Conservation (phyloP, 2,329 filamentous ascomycete genomes). For the Hypoxylon sp. region DNA sequence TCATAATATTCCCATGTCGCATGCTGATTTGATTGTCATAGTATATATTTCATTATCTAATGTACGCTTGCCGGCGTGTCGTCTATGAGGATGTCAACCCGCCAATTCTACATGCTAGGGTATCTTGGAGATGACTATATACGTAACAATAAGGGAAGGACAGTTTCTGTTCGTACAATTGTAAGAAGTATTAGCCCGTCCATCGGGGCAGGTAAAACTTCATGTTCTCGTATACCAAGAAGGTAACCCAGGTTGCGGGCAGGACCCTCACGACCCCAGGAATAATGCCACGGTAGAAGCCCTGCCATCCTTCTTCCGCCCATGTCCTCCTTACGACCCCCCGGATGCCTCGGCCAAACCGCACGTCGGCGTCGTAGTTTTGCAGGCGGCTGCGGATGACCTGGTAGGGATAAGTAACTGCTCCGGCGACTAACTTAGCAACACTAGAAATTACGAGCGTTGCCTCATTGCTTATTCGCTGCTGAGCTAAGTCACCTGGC, state of each 20-base stretch:
- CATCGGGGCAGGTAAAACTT: slow-evolving; percentile 76
- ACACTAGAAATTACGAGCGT: slow-evolving; percentile 84
- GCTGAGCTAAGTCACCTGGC: slow-evolving; percentile 40
- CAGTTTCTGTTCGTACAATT: neutral
- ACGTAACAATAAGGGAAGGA: neutral
- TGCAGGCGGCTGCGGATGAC: slow-evolving; percentile 90
- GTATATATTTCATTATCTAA: neutral
- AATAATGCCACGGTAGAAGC: slow-evolving; percentile 92
- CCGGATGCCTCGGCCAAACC: slow-evolving; percentile 77
- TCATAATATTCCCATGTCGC: neutral
- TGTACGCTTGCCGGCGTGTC: neutral
- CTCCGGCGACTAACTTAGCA: slow-evolving; percentile 91
- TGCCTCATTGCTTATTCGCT: slow-evolving; percentile 76
- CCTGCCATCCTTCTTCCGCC: slow-evolving; percentile 81
- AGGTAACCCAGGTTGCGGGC: slow-evolving; percentile 96
- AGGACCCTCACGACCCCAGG: slow-evolving; percentile 92
- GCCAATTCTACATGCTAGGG: neutral
- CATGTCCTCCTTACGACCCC: slow-evolving; percentile 84
- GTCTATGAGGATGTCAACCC: neutral
- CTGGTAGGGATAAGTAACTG: slow-evolving; percentile 94
- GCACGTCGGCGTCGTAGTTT: slow-evolving; percentile 83
- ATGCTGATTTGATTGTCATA: neutral
- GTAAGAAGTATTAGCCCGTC: slow-evolving; percentile 42
- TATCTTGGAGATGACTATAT: slow-evolving; percentile 4
- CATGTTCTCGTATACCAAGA: slow-evolving; percentile 96